These are phyloP conservation scores for Gamsiella multidivaricata DNA, from an alignment of 192 early-diverging fungal genomes.

Conservation along the genomic window DNA sequence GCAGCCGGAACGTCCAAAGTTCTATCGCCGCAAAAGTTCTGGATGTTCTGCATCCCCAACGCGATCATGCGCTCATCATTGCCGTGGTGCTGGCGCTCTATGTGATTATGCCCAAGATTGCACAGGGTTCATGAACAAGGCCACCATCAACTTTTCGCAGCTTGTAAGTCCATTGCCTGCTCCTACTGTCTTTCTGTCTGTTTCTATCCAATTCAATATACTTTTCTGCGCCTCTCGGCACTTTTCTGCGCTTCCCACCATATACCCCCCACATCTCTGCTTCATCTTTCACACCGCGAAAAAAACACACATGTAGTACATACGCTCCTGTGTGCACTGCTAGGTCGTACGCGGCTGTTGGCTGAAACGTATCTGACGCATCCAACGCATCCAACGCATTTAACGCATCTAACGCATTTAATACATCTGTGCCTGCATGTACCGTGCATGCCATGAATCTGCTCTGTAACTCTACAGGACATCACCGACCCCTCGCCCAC, in stretches of 20 bases:
- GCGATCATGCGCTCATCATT: constrained; percentile 49
- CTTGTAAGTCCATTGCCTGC: constrained; percentile 31
- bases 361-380: too few species aligned
- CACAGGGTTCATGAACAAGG: constrained; percentile 48
- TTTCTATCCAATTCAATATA: too few species aligned
- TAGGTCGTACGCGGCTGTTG: background rate
- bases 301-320: background rate
- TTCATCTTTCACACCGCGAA: background rate
- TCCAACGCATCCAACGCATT: too few species aligned
- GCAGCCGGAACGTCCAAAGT: constrained; percentile 39
- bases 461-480: background rate
- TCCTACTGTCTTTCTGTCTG: background rate
- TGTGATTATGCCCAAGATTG: constrained; percentile 63
- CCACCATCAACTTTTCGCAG: constrained; percentile 20
- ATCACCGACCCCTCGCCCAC: constrained; percentile 25
- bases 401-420: too few species aligned
- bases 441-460: too few species aligned
- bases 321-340: background rate
- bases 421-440: too few species aligned
- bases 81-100: constrained; percentile 55
- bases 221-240: too few species aligned
- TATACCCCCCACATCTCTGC: background rate
- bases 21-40: constrained; percentile 58
- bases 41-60: constrained; percentile 55
- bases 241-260: background rate